Conservation (phyloP, 139 green algal species). For the Tetradesmus obliquus region DNA sequence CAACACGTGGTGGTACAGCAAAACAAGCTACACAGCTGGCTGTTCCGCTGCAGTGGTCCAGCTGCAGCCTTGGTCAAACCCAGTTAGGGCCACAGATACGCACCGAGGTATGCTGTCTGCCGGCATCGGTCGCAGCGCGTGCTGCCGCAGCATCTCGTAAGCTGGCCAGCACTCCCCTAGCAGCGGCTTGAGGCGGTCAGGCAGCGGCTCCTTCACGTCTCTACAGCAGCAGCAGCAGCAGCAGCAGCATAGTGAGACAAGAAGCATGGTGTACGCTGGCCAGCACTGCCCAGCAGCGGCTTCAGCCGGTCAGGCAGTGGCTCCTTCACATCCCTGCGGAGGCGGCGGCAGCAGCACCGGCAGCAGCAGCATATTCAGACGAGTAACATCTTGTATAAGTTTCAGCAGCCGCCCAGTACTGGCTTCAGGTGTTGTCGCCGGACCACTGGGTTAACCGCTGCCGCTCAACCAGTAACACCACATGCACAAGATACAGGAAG, state of each 20-base stretch:
- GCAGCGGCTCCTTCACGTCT: conserved; percentile 52
- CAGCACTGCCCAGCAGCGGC: background rate
- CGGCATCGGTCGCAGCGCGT: conserved; percentile 53
- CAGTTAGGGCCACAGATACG: no score
- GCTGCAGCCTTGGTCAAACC: no score
- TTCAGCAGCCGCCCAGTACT: conserved; percentile 55
- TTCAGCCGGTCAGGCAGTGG: conserved; percentile 58
- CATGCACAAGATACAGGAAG: no score
- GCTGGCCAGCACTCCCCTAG: conserved; percentile 76
- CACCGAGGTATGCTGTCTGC: background rate
- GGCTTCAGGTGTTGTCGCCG: conserved; percentile 45
- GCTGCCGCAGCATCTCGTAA: conserved; percentile 60
- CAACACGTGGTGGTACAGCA: background rate
- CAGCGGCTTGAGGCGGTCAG: conserved; percentile 60
- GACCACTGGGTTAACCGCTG: no score
- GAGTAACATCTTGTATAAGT: background rate
- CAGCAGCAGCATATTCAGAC: background rate
- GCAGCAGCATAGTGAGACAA: background rate
- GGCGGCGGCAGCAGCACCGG: background rate
- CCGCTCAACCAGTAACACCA: no score
- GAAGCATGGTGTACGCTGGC: no score
- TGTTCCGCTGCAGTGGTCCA: background rate
- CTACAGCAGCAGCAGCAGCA: background rate
- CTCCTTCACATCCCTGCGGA: conserved; percentile 19
- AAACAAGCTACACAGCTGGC: background rate